phyloP scores from a whole-genome alignment of 2,329 filamentous ascomycete genomes.

The Akanthomyces lecanii region DNA sequence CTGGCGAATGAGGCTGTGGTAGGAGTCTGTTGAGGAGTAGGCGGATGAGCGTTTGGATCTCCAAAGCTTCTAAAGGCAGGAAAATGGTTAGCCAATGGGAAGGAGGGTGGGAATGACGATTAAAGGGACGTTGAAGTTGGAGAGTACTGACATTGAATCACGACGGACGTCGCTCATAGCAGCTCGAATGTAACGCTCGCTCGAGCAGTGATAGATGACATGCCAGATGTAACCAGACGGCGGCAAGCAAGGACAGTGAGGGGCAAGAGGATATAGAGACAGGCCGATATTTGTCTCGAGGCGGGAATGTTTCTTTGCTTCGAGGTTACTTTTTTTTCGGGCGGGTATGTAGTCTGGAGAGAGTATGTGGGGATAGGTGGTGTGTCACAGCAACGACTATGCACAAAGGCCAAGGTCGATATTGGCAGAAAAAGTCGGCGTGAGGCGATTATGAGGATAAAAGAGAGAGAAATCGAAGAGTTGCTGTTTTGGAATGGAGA shows the following conservation, averaged over 20 bases:
- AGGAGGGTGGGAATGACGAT: background rate
- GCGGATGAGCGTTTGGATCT: slow-evolving; percentile 58
- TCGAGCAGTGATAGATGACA: slow-evolving; percentile 10
- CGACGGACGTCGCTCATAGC: slow-evolving; percentile 62
- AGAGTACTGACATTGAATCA: slow-evolving; percentile 42
- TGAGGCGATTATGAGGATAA: background rate
- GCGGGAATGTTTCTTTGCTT: slow-evolving; percentile 2
- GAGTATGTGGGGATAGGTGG: slow-evolving; percentile 13
- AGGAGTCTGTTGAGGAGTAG: slow-evolving; percentile 55
- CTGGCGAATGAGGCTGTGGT: slow-evolving; percentile 50
- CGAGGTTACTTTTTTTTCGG: slow-evolving; percentile 8
- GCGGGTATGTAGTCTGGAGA: slow-evolving; percentile 14
- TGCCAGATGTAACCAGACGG: slow-evolving; percentile 7
- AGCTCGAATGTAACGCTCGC: slow-evolving; percentile 29
- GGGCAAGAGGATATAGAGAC: background rate
- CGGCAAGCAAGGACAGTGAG: background rate
- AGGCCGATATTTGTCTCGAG: slow-evolving; percentile 9
- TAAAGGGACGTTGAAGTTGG: background rate
- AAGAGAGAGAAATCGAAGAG: background rate
- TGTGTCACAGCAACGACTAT: slow-evolving; percentile 18
- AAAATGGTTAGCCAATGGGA: slow-evolving; percentile 30
- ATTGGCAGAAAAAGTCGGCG: background rate
- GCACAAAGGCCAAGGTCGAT: background rate
- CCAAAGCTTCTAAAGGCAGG: slow-evolving; percentile 48
- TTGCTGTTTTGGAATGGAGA: background rate